phyloP scores from a whole-genome alignment of 1,284 basidiomycete species.

The Athelia psychrophila region DNA sequence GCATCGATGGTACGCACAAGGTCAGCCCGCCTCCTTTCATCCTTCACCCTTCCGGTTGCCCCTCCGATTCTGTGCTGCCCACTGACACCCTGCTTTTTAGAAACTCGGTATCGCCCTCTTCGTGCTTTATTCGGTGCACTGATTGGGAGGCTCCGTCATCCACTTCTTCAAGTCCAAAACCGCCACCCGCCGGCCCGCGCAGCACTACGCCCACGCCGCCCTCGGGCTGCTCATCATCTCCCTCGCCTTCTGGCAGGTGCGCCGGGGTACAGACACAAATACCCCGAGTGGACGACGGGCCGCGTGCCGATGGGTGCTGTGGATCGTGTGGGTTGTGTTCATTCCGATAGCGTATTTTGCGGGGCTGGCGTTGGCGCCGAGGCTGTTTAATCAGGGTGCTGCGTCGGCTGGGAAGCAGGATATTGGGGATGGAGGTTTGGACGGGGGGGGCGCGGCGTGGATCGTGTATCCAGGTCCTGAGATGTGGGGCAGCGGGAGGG shows the following conservation, averaged over 20 bases:
- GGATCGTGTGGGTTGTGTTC: conserved; percentile 56
- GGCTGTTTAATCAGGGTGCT: conserved; percentile 47
- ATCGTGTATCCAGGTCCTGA: too few relatives aligned
- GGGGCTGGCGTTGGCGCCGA: conserved; percentile 44
- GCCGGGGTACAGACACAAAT: conserved; percentile 41
- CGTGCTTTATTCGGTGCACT: conserved; percentile 58
- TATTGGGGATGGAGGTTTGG: too few relatives aligned
- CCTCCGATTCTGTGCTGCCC: too few relatives aligned
- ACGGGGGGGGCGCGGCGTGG: too few relatives aligned
- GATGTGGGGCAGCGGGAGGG: too few relatives aligned
- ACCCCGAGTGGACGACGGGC: too few relatives aligned
- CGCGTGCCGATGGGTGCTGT: too few relatives aligned
- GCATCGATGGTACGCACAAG: conserved; percentile 50
- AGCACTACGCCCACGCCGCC: conserved; percentile 59
- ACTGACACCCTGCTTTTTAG: too few relatives aligned
- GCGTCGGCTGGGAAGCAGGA: too few relatives aligned
- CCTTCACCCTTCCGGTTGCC: too few relatives aligned
- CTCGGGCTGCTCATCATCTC: conserved; percentile 49
- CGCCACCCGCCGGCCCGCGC: conserved; percentile 37
- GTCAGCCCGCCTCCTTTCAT: too few relatives aligned
- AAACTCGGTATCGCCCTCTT: conserved; percentile 58
- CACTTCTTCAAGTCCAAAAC: conserved; percentile 52
- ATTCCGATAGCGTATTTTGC: conserved; percentile 43
- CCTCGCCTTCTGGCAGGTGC: conserved; percentile 52
- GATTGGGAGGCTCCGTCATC: conserved; percentile 52